phyloP scores from a whole-genome alignment of 2,329 filamentous ascomycete species.

The Hypoxylon sp. region DNA sequence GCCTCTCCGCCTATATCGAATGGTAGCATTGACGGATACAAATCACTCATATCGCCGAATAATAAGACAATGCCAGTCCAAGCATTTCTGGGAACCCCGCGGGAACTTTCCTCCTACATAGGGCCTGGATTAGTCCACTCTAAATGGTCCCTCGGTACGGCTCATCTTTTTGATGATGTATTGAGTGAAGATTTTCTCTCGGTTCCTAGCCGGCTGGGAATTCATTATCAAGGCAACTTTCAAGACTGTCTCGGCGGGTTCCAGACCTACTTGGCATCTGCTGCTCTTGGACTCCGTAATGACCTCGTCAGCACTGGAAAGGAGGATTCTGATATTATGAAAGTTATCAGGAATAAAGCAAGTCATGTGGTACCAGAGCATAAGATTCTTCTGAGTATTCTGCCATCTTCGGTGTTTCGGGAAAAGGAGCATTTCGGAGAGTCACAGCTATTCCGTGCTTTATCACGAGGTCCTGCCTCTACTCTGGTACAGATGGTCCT shows the following conservation, averaged over 20 bases:
- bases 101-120: slow-evolving; percentile 80
- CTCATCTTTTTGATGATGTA: slow-evolving; percentile 86
- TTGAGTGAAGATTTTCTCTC: slow-evolving; percentile 91
- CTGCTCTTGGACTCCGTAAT: slow-evolving; percentile 87
- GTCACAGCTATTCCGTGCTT: slow-evolving; percentile 75
- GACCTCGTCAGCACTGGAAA: slow-evolving; percentile 89
- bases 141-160: slow-evolving; percentile 88
- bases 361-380: slow-evolving; percentile 82
- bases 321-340: slow-evolving; percentile 89
- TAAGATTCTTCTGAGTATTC: slow-evolving; percentile 82
- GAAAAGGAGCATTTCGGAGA: slow-evolving; percentile 83
- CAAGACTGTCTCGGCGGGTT: slow-evolving; percentile 96
- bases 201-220: slow-evolving; percentile 88
- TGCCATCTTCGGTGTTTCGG: slow-evolving; percentile 80
- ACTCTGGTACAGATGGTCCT: slow-evolving; percentile 75
- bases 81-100: slow-evolving; percentile 91
- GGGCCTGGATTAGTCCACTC: slow-evolving; percentile 78
- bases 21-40: slow-evolving; percentile 72
- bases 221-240: slow-evolving; percentile 93
- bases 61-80: slow-evolving; percentile 76
- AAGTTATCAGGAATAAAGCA: slow-evolving; percentile 86
- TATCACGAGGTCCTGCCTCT: slow-evolving; percentile 76
- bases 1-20: slow-evolving; percentile 73
- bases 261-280: slow-evolving; percentile 94
- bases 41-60: slow-evolving; percentile 69